phyloP scores from a whole-genome alignment of 345 rosid species.

The Hibiscus tridactylites region DNA sequence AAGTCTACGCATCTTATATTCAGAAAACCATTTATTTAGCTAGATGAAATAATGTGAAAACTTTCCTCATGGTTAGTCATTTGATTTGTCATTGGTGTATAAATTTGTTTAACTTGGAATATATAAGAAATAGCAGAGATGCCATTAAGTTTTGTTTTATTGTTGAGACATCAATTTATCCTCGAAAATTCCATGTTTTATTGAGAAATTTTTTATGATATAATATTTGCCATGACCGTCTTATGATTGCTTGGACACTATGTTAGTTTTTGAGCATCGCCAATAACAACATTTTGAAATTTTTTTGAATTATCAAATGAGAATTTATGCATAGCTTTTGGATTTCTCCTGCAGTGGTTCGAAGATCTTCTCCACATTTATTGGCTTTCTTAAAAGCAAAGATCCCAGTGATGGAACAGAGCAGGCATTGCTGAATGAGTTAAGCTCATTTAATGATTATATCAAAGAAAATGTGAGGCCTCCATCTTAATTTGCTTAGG shows the following conservation, averaged over 20 bases:
- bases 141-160: neutral
- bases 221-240: neutral
- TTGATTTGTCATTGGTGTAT: neutral
- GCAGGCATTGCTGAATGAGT: conserved; percentile 64
- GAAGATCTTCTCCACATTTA: conserved; percentile 78
- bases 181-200: neutral
- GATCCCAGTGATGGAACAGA: conserved; percentile 74
- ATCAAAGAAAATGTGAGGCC: conserved; percentile 54
- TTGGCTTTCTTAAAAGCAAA: conserved; percentile 89
- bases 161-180: neutral
- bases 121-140: neutral
- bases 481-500: conserved; percentile 13
- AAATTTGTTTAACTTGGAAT: neutral
- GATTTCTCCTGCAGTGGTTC: conserved; percentile 52
- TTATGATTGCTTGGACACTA: neutral
- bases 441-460: conserved; percentile 52
- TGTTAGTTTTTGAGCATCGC: neutral
- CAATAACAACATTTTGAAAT: neutral
- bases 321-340: conserved; percentile 8
- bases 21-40: too few species aligned
- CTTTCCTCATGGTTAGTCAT: neutral
- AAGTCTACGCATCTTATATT: neutral
- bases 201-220: neutral
- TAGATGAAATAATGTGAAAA: too few species aligned
- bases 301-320: conserved; percentile 1